Evolutionary conservation across 2,329 filamentous ascomycete species (phyloP), one percentile per base, ranked within the genome.

Genomic region (Cercospora sesami): DNA sequence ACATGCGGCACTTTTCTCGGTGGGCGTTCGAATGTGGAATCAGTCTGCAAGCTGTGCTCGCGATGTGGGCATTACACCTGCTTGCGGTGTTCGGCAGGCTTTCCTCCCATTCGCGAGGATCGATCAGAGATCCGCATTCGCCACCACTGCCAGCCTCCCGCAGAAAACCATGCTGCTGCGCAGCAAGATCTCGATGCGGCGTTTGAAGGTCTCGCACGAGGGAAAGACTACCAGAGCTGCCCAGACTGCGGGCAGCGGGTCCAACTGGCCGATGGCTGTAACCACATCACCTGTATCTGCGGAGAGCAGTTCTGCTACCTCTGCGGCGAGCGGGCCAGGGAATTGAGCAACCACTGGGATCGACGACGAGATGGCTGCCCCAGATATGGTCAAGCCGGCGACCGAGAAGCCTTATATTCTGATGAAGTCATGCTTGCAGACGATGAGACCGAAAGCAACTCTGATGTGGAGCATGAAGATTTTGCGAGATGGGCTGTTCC

Each of bases 201-300:
- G 1, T 72, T 73, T 23, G 55, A 45, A 10, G 70, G 68, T 14
- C 60, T 72, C 7, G 28, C 14, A 14, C 69, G 67, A 42, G 72
- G 72, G 1, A 68, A 64, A 36, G 58, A 72, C 23, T 73, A 71
- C 26, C 72, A 73, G 30, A 62, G 61, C 30, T 73, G 72, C 30
- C 72, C 71, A 5, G 57, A 62, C 23, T 73, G 71, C 39, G 30
- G 45, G 12, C 39, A 33, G 26, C 36, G 59, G 4, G 51, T 69
- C 14, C 61, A 71, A 59, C 60, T 73, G 5, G 51, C 30, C 18
- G 69, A 68, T 33, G 71, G 65, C 12, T 73, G 71, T 60, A 69
- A 71, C 10, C 71, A 73, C 39, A 65, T 73, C 39, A 69, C 65
- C 7, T 73, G 71, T 42, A 58, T 60, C 9, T 71, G 69, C 39